Evolutionary conservation across 2,329 filamentous ascomycete species (phyloP), one percentile per base, ranked within the genome.

Genomic region (Aspergillus sp.): DNA sequence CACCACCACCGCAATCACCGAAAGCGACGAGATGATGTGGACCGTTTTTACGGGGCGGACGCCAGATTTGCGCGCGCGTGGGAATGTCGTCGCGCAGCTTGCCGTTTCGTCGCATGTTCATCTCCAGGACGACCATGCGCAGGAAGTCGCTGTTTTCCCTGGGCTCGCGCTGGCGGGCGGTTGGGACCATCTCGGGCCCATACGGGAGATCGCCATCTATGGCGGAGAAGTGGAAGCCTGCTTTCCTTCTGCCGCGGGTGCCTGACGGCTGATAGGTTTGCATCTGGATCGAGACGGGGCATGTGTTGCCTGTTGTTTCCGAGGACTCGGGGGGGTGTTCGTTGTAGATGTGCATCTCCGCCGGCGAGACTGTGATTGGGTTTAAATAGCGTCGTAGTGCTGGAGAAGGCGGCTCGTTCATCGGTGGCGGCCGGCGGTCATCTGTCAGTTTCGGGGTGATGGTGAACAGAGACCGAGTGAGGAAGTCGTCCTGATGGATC

Each of bases 61-160:
- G 54, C 72, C 73, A 78, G 38, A 78, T 66, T 35, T 66, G 67
- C 15, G 75, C 75, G 41, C 67, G 64, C 13, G 74, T 72, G 11
- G 68, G 63, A 7, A 60, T 53, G 33, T 71, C 69, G 26, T 71
- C 60, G 39, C 74, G 72, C 27, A 80, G 59, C 56, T 80, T 80
- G 34, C 75, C 75, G 39, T 64, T 65, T 26, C 75, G 68, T 24
- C 75, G 68, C 75, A 80, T 80, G 51, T 79, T 78, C 74, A 79
- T 78, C 55, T 80, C 75, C 29, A 79, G 61, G 8, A 79, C 75
- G 11, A 78, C 73, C 42, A 79, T 69, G 22, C 75, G 69, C 29
- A 80, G 55, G 49, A 80, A 80, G 46, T 79, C 69, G 42, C 69
- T 64, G 51, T 80, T 80, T 47, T 80, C 75, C 31, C 75, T 63